Base-by-base conservation (phyloP, 345 rosid genomes). In the Linum lewisii region DNA sequence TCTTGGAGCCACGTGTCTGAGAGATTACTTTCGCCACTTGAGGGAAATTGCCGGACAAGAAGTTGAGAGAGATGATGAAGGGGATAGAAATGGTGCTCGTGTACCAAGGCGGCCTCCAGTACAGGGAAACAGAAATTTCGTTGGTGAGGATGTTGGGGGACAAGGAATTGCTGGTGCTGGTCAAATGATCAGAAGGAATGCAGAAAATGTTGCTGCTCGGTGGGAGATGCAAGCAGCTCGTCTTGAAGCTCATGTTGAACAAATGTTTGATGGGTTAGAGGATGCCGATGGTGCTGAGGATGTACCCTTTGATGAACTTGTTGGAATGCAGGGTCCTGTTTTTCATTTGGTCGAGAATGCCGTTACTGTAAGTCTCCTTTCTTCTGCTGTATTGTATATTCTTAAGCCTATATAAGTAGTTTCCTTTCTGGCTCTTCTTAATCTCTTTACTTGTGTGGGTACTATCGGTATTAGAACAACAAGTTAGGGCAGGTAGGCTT, bases 281-380 rank as follows among this genome's bases (percentile, higher is more conserved):
- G 99, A 89, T 63, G 97, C 90, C 75, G 99, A 93, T 79, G 99
- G 96, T 69, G 99, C 99, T 8, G 99, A 94, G 80, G 99, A 94
- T 64, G 99, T 94, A 20, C 99, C 99, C 45, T 94, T 94, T 68
- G 99, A 94, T 54, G 99, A 94, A 79, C 88, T 94, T 62, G 99
- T 90, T 59, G 97, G 97, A 69, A 94, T 94, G 97, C 99, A 90
- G 82, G 96, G 99, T 59, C 97, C 99, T 21, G 96, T 94, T 61
- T 87, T 94, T 59, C 99, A 94, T 82, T 85, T 94, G 78, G 96
- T 94, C 77, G 99, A 94, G 75, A 94, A 94, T 79, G 96, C 99
- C 54, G 87, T 94, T 63, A 94, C 97, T 52, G 99, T 94, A 76
- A 83, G 99, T 78, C 51, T 38, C 21, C 23, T 37, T 21, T 61